phyloP scores from a whole-genome alignment of 1,284 basidiomycete genomes.

The Cerioporus squamosus region DNA sequence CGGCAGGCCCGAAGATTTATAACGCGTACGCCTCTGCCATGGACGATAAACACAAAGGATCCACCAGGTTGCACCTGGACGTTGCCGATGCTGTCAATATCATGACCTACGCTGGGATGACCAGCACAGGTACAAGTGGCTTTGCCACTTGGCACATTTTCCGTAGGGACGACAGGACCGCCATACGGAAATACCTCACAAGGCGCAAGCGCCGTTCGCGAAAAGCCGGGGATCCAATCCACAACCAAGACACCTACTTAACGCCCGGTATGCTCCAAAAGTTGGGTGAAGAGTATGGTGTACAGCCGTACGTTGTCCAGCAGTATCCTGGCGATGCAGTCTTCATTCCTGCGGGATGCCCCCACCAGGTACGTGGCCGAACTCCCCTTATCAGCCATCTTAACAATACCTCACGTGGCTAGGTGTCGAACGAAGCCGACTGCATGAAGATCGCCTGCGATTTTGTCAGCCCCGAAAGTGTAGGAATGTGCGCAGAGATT shows the following conservation, averaged over 20 bases:
- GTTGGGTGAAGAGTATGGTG: conserved; percentile 63
- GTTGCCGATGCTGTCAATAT: conserved; percentile 91
- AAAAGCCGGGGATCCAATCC: conserved; percentile 77
- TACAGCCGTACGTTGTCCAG: conserved; percentile 76
- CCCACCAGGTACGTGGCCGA: no score
- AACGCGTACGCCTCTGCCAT: conserved; percentile 65
- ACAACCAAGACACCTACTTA: conserved; percentile 83
- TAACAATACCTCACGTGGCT: conserved; percentile 29
- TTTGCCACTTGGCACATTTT: conserved; percentile 90
- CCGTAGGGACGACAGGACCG: conserved; percentile 73
- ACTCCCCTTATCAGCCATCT: no score
- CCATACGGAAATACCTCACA: conserved; percentile 66
- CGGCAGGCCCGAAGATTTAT: conserved; percentile 72
- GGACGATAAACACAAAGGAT: conserved; percentile 62
- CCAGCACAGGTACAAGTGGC: conserved; percentile 63
- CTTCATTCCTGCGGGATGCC: conserved; percentile 83
- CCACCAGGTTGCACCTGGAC: conserved; percentile 89
- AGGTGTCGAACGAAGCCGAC: conserved; percentile 83
- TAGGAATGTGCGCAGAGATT: conserved; percentile 64
- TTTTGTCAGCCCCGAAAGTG: conserved; percentile 90
- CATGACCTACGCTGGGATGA: conserved; percentile 70
- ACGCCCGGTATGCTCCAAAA: conserved; percentile 64
- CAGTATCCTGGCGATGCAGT: conserved; percentile 87
- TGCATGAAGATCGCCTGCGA: conserved; percentile 92
- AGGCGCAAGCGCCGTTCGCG: conserved; percentile 13